Conservation (phyloP, 108 stramenopile genomes). For the Nitzschia sp. region DNA sequence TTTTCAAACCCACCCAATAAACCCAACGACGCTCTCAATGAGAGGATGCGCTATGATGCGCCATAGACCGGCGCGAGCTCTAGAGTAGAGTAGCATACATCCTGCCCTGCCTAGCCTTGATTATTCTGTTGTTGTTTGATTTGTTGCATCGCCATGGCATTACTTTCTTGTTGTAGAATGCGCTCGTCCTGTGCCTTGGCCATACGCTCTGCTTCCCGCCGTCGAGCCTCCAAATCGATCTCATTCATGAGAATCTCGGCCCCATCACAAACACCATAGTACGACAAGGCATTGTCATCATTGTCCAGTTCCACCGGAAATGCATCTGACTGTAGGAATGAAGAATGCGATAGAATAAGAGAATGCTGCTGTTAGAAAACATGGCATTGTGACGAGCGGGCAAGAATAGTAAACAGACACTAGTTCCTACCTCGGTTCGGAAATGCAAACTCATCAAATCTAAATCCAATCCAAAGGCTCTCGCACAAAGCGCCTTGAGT, state of each 20-base stretch:
- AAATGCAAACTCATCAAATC: conserved; percentile 80
- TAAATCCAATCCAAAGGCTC: conserved; percentile 75
- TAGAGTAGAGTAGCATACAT: too few relatives aligned
- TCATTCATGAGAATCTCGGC: conserved; percentile 87
- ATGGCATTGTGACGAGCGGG: background rate
- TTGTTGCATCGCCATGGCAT: conserved; percentile 45
- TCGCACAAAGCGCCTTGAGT: conserved; percentile 76
- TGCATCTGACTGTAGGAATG: conserved; percentile 49
- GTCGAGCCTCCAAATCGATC: conserved; percentile 52
- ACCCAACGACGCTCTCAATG: too few relatives aligned
- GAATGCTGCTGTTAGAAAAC: background rate
- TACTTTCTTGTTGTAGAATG: conserved; percentile 49
- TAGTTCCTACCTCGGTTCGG: conserved; percentile 53
- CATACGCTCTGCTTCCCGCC: conserved; percentile 34
- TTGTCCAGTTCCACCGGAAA: conserved; percentile 79
- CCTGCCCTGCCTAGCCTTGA: too few relatives aligned
- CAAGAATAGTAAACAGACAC: too few relatives aligned
- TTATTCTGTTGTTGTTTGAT: conserved; percentile 31
- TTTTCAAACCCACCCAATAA: too few relatives aligned
- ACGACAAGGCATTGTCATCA: conserved; percentile 65
- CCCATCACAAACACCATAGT: conserved; percentile 88
- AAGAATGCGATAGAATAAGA: too few relatives aligned
- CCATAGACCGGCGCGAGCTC: too few relatives aligned
- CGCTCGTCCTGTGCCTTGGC: conserved; percentile 42
- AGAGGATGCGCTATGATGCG: too few relatives aligned